These are phyloP conservation scores for Trichosporon faecale DNA, from an alignment of 1,284 basidiomycete species.

Conservation along the genomic window DNA sequence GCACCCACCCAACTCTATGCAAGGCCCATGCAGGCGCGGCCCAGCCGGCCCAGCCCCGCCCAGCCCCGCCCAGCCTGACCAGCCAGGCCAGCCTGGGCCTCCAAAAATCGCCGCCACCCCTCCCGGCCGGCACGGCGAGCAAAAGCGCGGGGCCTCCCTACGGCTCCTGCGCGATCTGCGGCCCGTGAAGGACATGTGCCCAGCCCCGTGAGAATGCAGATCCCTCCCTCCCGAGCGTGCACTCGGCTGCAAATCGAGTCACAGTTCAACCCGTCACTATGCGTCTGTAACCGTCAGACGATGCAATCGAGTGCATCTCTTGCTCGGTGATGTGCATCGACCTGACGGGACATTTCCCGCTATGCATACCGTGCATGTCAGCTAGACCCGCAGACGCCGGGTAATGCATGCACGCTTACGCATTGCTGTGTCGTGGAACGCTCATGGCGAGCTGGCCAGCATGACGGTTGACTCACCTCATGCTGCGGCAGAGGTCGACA, in stretches of 20 bases:
- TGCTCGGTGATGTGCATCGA: not conserved
- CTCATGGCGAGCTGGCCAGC: not conserved
- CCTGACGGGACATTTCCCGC: too few species aligned
- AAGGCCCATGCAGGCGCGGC: too few species aligned
- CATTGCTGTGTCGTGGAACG: not conserved
- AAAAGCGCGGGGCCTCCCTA: too few species aligned
- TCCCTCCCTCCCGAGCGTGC: too few species aligned
- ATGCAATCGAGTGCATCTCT: too few species aligned
- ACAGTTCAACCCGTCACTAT: too few species aligned
- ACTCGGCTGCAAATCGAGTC: not conserved
- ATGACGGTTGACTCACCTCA: not conserved
- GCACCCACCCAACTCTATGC: too few species aligned
- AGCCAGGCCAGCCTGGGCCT: not conserved
- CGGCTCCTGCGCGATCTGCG: too few species aligned
- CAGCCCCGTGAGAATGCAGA: too few species aligned
- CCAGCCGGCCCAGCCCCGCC: not conserved
- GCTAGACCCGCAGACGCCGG: not conserved
- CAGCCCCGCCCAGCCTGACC: too few species aligned
- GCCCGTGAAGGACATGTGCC: not conserved
- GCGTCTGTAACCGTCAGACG: too few species aligned
- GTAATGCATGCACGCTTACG: not conserved
- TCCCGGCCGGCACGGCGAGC: too few species aligned
- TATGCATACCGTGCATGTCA: not conserved
- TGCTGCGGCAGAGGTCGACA: not conserved
- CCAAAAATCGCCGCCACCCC: not conserved